phyloP scores from a whole-genome alignment of 1,284 basidiomycete genomes.

The Sphaerobolus stellatus region DNA sequence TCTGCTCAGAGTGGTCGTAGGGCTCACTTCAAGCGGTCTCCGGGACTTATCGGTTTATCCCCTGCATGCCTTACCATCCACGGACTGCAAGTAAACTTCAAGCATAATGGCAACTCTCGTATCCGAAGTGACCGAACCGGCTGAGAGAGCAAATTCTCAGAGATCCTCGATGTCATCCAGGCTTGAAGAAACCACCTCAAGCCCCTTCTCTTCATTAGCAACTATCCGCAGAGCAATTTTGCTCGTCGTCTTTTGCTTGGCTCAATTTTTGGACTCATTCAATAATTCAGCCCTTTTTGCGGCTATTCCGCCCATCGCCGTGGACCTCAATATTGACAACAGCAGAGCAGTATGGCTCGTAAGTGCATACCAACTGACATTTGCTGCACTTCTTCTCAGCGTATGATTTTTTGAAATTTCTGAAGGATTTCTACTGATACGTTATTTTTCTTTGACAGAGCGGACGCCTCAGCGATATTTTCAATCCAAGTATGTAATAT shows the following conservation, averaged over 20 bases:
- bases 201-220: background rate
- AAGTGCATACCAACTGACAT: constrained; percentile 43
- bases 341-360: constrained; percentile 36
- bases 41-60: no score
- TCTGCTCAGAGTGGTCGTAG: no score
- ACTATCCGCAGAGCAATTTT: constrained; percentile 21
- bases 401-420: constrained; percentile 26
- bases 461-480: constrained; percentile 35
- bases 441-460: constrained; percentile 24
- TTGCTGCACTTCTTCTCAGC: constrained; percentile 41
- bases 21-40: no score
- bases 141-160: no score
- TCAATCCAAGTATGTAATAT: constrained; percentile 31
- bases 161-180: background rate
- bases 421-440: background rate
- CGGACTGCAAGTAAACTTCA: no score
- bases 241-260: constrained; percentile 44
- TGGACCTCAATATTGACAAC: constrained; percentile 24
- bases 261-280: constrained; percentile 49
- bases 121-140: no score
- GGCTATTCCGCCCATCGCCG: constrained; percentile 38
- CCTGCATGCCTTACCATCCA: no score
- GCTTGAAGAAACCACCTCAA: background rate
- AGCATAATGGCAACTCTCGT: no score
- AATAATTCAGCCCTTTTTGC: constrained; percentile 49